Evolutionary conservation across 2,329 filamentous ascomycete genomes (phyloP).

Genomic region (Claviceps humidiphila): DNA sequence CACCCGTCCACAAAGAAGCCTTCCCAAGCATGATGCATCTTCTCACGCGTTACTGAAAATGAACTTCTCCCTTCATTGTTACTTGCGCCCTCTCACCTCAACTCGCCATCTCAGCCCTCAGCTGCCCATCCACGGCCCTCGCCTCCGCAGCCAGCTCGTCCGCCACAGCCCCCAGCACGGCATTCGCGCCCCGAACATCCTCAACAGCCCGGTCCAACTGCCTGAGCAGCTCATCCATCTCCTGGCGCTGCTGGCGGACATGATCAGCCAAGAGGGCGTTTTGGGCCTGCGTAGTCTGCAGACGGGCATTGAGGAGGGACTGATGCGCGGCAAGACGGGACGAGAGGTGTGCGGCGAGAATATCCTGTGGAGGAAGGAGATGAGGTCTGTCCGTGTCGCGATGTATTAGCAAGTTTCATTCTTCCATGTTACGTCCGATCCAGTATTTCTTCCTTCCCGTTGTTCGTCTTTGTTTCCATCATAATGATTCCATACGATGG

Average conservation of each 20-base stretch:
- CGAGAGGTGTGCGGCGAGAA: conserved; percentile 42
- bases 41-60: too few relatives aligned
- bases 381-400: conserved; percentile 31
- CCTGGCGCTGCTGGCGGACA: conserved; percentile 38
- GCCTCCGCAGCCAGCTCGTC: conserved; percentile 38
- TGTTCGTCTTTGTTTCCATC: too few relatives aligned
- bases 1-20: too few relatives aligned
- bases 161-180: conserved; percentile 31
- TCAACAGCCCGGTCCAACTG: conserved; percentile 37
- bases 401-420: too few relatives aligned
- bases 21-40: too few relatives aligned
- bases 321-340: conserved; percentile 40
- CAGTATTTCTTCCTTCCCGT: too few relatives aligned
- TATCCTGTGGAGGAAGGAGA: conserved; percentile 35
- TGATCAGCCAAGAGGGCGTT: conserved; percentile 41
- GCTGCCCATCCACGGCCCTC: conserved; percentile 15
- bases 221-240: conserved; percentile 37
- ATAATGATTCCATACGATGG: too few relatives aligned
- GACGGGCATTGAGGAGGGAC: conserved; percentile 40
- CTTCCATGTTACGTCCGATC: background rate
- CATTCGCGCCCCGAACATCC: conserved; percentile 42
- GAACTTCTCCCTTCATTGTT: too few relatives aligned
- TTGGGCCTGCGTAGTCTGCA: conserved; percentile 42
- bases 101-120: conserved; percentile 9
- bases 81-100: background rate